phyloP scores from a whole-genome alignment of 2,329 filamentous ascomycete genomes.

The Pezicula rhizophila region DNA sequence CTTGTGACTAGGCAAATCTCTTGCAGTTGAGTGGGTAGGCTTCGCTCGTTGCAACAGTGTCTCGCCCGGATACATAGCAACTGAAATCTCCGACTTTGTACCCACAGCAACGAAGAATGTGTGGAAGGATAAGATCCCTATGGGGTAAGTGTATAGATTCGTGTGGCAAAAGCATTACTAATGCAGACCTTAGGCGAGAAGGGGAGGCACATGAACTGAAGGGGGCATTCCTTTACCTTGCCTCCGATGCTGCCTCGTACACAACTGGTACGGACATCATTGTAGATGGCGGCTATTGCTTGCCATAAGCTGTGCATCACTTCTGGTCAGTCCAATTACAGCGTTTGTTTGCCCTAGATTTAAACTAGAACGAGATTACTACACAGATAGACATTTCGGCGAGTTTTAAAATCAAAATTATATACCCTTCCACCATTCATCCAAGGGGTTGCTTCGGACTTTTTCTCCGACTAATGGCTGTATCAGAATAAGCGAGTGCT shows the following conservation, averaged over 20 bases:
- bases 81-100: conserved; percentile 64
- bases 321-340: not conserved
- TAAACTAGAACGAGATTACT: not conserved
- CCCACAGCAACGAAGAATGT: conserved; percentile 60
- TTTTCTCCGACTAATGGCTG: too few species aligned
- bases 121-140: conserved; percentile 74
- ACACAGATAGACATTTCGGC: not conserved
- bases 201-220: conserved; percentile 71
- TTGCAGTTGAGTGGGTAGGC: conserved; percentile 72
- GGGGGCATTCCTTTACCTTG: conserved; percentile 75
- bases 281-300: conserved; percentile 69
- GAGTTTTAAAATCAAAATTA: too few species aligned
- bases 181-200: conserved; percentile 43
- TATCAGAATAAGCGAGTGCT: too few species aligned
- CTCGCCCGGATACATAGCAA: conserved; percentile 71
- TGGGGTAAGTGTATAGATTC: conserved; percentile 42
- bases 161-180: conserved; percentile 19
- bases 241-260: conserved; percentile 76
- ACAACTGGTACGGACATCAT: conserved; percentile 70
- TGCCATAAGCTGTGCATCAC: conserved; percentile 33
- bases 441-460: too few species aligned
- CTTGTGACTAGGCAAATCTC: conserved; percentile 49
- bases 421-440: too few species aligned
- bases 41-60: conserved; percentile 69
- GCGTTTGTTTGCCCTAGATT: not conserved